phyloP scores from a whole-genome alignment of 208 protist species.

The Leishmania mexicana region DNA sequence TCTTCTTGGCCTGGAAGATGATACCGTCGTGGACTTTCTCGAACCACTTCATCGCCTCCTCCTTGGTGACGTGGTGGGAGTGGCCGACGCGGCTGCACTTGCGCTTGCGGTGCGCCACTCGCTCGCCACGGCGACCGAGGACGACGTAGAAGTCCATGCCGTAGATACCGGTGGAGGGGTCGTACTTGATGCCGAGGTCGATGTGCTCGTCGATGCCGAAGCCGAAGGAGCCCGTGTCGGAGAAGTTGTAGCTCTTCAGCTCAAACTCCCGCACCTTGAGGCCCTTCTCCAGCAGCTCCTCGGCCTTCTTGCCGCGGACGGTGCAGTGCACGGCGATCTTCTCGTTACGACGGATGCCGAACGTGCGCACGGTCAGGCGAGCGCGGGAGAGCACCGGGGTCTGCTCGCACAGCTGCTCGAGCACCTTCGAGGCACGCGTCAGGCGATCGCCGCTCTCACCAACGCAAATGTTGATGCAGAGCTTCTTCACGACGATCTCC shows the following conservation, averaged over 20 bases:
- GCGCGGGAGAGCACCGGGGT: conserved; percentile 97
- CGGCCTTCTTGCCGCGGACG: conserved; percentile 99
- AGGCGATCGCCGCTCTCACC: conserved; percentile 99
- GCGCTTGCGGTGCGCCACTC: conserved; percentile 95
- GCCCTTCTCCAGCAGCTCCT: conserved; percentile 98
- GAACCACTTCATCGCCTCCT: conserved; percentile 99
- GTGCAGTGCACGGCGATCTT: conserved; percentile 99
- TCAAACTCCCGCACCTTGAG: conserved; percentile 99
- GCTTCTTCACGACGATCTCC: conserved; percentile 98
- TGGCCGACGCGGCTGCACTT: conserved; percentile 87
- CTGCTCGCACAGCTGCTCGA: conserved; percentile 99
- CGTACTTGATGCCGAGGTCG: conserved; percentile 99
- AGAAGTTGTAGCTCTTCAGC: conserved; percentile 97
- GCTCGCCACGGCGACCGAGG: conserved; percentile 96
- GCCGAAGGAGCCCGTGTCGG: conserved; percentile 98
- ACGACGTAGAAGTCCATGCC: conserved; percentile 99
- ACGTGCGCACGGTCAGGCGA: conserved; percentile 98
- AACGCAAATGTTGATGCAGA: conserved; percentile 99
- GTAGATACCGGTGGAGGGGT: conserved; percentile 99
- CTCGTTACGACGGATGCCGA: conserved; percentile 99
- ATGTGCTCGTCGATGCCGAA: conserved; percentile 99
- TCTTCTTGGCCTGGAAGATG: conserved; percentile 94
- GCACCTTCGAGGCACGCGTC: conserved; percentile 98
- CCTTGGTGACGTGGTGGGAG: conserved; percentile 95
- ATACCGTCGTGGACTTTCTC: conserved; percentile 98